Base-by-base conservation (phyloP, 2,329 filamentous ascomycete species). In the Neopestalotiopsis sp. region DNA sequence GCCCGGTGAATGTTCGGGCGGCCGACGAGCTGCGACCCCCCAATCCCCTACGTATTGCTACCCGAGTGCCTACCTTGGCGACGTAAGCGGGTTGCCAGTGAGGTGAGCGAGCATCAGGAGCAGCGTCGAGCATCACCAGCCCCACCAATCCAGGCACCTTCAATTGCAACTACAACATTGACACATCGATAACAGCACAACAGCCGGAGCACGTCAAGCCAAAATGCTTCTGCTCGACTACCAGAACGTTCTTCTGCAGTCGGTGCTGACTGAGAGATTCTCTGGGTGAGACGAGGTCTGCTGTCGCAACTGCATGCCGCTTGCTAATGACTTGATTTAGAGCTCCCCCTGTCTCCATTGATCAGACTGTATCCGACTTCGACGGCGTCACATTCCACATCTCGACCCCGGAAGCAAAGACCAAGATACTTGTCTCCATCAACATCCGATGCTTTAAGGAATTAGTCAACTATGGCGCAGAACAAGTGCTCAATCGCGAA, bases 351-450 rank as follows among this genome's bases (percentile, higher is more conserved):
- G 89, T 90, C 70, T 94, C 93, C 75, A 97, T 99, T 81, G 97
- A 99, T 84, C 96, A 99, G 86, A 94, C 97, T 72, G 94, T 98
- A 72, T 98, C 95, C 80, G 96, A 99, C 84, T 99, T 99, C 79
- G 97, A 99, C 84, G 95, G 95, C 79, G 96, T 98, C 76, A 97
- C 93, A 74, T 99, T 98, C 84, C 96, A 99, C 83, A 95, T 99
- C 78, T 98, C 95, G 49, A 99, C 96, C 1, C 96, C 95, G 69
- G 94, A 97, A 81, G 86, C 90, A 71, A 98, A 98, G 87, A 91
- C 94, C 64, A 94, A 97, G 84, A 98, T 99, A 74, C 88, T 97
- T 65, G 91, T 99, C 69, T 99, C 96, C 28, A 92, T 99, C 76
- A 90, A 94, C 81, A 94, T 99, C 81, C 93, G 95, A 85, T 99